Evolutionary conservation across 805 yeast genomes (phyloP).

Genomic region (Candida berthetii): DNA sequence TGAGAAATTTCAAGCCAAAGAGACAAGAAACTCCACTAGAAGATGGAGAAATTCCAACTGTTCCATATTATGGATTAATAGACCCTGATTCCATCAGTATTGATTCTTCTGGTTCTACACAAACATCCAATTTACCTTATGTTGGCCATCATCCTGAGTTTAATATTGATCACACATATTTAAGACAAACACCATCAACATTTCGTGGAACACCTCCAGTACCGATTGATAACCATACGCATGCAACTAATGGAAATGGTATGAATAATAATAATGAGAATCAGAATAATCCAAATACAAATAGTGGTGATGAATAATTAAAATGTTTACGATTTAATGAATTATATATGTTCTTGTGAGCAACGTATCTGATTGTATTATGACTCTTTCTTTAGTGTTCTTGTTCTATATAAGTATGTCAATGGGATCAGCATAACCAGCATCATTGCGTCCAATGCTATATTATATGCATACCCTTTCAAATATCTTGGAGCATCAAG

Average conservation of each 20-base stretch:
- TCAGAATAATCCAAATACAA: too few relatives aligned
- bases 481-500: slow-evolving; percentile 49
- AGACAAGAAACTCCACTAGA: too few relatives aligned
- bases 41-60: neutral
- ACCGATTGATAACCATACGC: neutral
- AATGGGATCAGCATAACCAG: slow-evolving; percentile 19
- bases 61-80: neutral
- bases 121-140: neutral
- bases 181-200: neutral
- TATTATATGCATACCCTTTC: slow-evolving; percentile 40
- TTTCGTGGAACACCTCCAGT: neutral
- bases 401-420: slow-evolving; percentile 13
- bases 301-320: too few relatives aligned
- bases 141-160: slow-evolving; percentile 1
- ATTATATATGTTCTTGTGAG: too few relatives aligned
- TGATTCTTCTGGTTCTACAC: neutral
- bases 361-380: too few relatives aligned
- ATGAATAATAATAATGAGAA: too few relatives aligned
- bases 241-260: too few relatives aligned
- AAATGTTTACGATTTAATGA: too few relatives aligned
- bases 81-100: neutral
- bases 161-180: neutral
- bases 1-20: neutral
- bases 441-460: slow-evolving; percentile 17
- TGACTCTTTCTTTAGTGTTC: too few relatives aligned